Percentiles rank a stretch among this genome's conserved stretches.
Conservation (phyloP, 1,284 basidiomycete genomes). For the Stygiomarasmius scandens region DNA sequence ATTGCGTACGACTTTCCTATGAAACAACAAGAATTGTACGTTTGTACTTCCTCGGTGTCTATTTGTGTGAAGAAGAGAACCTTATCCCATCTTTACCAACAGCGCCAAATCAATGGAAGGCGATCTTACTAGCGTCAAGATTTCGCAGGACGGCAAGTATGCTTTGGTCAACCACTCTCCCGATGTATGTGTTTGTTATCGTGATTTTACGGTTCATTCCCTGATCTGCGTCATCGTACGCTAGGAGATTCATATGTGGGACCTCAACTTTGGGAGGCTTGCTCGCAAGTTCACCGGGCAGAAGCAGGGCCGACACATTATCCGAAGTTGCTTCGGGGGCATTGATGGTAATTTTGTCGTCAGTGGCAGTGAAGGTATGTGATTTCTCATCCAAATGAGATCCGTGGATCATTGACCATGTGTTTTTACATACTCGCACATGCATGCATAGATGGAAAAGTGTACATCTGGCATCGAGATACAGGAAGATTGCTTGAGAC, state of each 20-base stretch:
- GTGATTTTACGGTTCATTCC: constrained; percentile 9
- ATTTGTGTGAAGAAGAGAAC: neutral
- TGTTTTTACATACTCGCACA: constrained; percentile 11
- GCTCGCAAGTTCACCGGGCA: constrained; percentile 84
- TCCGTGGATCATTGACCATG: neutral
- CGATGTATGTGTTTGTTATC: constrained; percentile 58
- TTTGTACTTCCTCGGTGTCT: constrained; percentile 20
- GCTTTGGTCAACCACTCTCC: constrained; percentile 88
- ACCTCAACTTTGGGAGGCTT: constrained; percentile 70
- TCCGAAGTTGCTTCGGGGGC: constrained; percentile 95
- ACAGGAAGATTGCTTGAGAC: constrained; percentile 82
- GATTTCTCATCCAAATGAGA: constrained; percentile 13
- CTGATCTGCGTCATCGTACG: constrained; percentile 15
- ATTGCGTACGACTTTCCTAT: constrained; percentile 76
- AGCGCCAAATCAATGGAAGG: constrained; percentile 73
- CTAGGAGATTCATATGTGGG: constrained; percentile 89
- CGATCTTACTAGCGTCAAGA: constrained; percentile 86
- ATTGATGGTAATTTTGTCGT: constrained; percentile 87
- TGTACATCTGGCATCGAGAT: constrained; percentile 96
- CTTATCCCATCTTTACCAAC: constrained; percentile 12
- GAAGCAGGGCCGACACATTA: constrained; percentile 79
- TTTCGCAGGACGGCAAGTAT: constrained; percentile 86
- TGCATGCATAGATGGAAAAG: constrained; percentile 69
- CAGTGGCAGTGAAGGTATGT: constrained; percentile 82
- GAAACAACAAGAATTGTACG: constrained; percentile 65